phyloP scores from a whole-genome alignment of 495 filamentous ascomycete genomes.

The Penicillium macrosclerotiorum region DNA sequence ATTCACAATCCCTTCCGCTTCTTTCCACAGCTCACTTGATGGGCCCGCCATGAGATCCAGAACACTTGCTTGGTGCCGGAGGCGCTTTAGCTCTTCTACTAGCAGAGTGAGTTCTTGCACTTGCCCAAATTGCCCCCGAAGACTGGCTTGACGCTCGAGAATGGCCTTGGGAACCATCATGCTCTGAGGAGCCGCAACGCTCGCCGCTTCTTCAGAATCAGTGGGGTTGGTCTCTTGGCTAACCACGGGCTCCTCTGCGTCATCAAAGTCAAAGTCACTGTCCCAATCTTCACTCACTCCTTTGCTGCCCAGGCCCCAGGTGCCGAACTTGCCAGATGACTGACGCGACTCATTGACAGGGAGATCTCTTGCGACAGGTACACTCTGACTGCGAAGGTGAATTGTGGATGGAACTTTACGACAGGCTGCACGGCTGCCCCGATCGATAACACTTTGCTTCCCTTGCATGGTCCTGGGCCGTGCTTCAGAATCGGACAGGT shows the following conservation, averaged over 20 bases:
- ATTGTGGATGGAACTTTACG: constrained; percentile 73
- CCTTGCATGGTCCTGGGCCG: constrained; percentile 89
- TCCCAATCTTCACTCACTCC: constrained; percentile 82
- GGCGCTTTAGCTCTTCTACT: constrained; percentile 75
- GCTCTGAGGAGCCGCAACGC: constrained; percentile 33
- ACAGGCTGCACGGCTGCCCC: constrained; percentile 70
- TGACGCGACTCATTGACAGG: constrained; percentile 52
- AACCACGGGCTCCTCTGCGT: constrained; percentile 36
- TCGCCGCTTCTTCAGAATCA: constrained; percentile 23
- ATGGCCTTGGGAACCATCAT: constrained; percentile 82
- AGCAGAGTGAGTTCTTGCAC: constrained; percentile 80
- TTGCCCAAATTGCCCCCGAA: constrained; percentile 82
- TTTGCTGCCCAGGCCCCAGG: constrained; percentile 83
- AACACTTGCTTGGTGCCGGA: constrained; percentile 60
- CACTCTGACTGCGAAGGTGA: constrained; percentile 91
- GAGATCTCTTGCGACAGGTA: constrained; percentile 76
- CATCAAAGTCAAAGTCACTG: constrained; percentile 77
- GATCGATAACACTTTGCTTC: constrained; percentile 70
- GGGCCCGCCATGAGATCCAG: constrained; percentile 63
- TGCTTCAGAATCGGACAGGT: constrained; percentile 50
- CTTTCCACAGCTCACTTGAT: constrained; percentile 69
- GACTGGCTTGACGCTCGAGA: constrained; percentile 77
- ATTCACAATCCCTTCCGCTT: constrained; percentile 85
- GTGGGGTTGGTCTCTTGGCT: constrained; percentile 25
- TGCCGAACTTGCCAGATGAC: constrained; percentile 77